Base-by-base conservation (phyloP, 345 rosid species). In the Turritis glabra region DNA sequence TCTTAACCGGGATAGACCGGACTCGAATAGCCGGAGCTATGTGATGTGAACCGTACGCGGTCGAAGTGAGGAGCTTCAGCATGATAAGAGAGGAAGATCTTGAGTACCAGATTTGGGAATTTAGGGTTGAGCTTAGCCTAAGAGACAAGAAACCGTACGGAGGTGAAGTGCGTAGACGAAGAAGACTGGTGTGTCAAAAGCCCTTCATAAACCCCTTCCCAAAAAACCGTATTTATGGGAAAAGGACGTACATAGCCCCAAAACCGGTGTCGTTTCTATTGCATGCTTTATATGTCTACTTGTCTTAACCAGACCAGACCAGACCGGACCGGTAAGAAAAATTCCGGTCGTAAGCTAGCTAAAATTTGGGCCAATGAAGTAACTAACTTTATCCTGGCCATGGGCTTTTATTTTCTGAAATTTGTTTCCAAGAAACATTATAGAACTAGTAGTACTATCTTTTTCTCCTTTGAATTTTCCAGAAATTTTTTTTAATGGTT, bases 41-140 rank as follows among this genome's bases (percentile, higher is more conserved):
- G 44, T 76, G 83, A 73, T 77, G 35, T 30, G 74, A 68, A 48
- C 40, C 29, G 54, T 81, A 62, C 8, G 79, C 7, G 7, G 81
- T 61, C 22, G 87, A 79, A 15, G 87, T 70, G 15, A 86, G 40
- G 55, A 88, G 83, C 74, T 82, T 88, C 82, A 86, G 73, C 90
- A 86, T 88, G 53, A 82, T 58, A 26, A 18, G 56, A 35, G 30
- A 11, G 8, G 53, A 72, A 57, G 47, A 46, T 4, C 7, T 66
- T 10, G 52, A 57, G 61, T 50, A 80, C 52, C 5, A 33, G 35
- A 70, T 61, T 21, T 2, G 56, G 59, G 52, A 72, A 19, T 41
- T 32, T 50, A 47, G 58, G 65, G 75, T 18, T 27, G 22, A 3
- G 74, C 0, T 41, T 62, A 43, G 68, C 70, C 60, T 76, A 73